phyloP scores from a whole-genome alignment of 257 asterid species.

The Solanum bukasovii region DNA sequence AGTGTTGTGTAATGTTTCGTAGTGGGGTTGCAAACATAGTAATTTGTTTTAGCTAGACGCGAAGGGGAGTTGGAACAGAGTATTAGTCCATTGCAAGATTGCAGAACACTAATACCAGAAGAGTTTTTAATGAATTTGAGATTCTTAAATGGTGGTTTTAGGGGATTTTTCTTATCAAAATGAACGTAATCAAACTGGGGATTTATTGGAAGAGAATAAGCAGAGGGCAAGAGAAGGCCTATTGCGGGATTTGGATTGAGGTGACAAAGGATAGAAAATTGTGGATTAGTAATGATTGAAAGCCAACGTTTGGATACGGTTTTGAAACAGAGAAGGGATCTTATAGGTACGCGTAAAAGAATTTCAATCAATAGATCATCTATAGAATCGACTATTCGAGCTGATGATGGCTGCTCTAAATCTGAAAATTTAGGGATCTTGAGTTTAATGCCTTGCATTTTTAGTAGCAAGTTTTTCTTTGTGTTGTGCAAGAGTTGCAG shows the following conservation, averaged over 20 bases:
- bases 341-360: slow-evolving; percentile 16
- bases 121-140: not conserved
- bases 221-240: slow-evolving; percentile 11
- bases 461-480: not conserved
- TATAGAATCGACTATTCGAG: slow-evolving; percentile 10
- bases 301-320: slow-evolving; percentile 28
- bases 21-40: not conserved
- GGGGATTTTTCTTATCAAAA: not conserved
- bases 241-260: slow-evolving; percentile 10
- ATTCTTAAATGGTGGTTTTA: not conserved
- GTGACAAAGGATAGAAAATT: slow-evolving; percentile 7
- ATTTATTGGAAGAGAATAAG: not conserved
- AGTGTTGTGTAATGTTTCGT: slow-evolving; percentile 9
- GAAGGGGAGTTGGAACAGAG: not conserved
- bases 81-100: not conserved
- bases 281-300: slow-evolving; percentile 19
- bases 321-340: slow-evolving; percentile 21
- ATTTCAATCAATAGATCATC: slow-evolving; percentile 19
- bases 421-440: not conserved
- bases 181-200: not conserved
- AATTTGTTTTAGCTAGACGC: not conserved
- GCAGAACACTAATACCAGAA: not conserved
- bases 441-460: slow-evolving; percentile 5
- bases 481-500: not conserved
- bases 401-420: slow-evolving; percentile 9